Evolutionary conservation across 345 rosid genomes (phyloP).

Genomic region (Salix viminalis): DNA sequence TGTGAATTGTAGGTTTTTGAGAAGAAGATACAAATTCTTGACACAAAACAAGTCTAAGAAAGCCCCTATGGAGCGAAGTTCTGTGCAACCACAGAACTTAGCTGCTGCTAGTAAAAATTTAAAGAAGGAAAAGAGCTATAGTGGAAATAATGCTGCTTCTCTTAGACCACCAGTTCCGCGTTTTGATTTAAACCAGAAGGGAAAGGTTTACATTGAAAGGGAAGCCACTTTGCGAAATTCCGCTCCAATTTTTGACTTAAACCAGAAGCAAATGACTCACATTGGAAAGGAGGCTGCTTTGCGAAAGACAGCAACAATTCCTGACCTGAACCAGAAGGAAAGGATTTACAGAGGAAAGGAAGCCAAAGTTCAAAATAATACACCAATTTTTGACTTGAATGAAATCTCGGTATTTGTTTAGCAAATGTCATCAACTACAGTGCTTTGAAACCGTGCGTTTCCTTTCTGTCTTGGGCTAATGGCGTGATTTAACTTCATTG

Average conservation of each 20-base stretch:
- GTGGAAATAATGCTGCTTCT: constrained; percentile 28
- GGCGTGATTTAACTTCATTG: constrained; percentile 4
- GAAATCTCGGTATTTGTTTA: constrained; percentile 62
- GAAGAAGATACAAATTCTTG: constrained; percentile 50
- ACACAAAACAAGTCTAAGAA: constrained; percentile 40
- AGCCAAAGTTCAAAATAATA: constrained; percentile 23
- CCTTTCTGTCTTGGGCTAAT: constrained; percentile 10
- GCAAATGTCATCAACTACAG: neutral
- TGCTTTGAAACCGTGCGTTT: neutral
- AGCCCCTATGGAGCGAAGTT: neutral
- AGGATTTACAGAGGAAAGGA: constrained; percentile 39
- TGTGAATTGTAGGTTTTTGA: constrained; percentile 56
- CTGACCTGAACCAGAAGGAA: constrained; percentile 37
- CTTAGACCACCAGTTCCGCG: constrained; percentile 10
- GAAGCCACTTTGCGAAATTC: constrained; percentile 9
- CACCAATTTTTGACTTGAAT: constrained; percentile 72
- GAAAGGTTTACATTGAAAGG: constrained; percentile 22
- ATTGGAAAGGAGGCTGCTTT: constrained; percentile 22
- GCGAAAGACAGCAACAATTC: constrained; percentile 5
- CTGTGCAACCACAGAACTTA: constrained; percentile 18
- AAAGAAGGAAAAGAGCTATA: constrained; percentile 24
- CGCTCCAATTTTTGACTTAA: constrained; percentile 31
- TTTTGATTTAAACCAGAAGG: constrained; percentile 38
- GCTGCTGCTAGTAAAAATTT: constrained; percentile 18
- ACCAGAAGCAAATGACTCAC: constrained; percentile 35